phyloP scores from a whole-genome alignment of 2,329 filamentous ascomycete species.

The Aspergillus ochraceus region DNA sequence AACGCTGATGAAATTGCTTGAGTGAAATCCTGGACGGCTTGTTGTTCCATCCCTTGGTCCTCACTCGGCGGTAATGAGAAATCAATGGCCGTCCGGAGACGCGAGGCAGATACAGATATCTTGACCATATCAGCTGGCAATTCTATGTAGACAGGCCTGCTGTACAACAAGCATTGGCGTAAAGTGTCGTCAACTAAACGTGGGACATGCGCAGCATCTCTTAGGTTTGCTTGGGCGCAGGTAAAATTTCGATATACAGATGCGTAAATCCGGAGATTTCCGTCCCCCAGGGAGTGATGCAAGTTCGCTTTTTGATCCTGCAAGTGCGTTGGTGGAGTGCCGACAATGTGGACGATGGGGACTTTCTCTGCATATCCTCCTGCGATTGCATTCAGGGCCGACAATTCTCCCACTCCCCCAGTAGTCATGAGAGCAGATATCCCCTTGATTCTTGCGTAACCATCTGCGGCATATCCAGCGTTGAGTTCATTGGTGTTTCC shows the following conservation, averaged over 20 bases:
- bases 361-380: conserved; percentile 73
- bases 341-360: conserved; percentile 64
- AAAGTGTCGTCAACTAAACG: conserved; percentile 76
- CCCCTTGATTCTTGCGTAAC: conserved; percentile 32
- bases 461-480: conserved; percentile 41
- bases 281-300: conserved; percentile 63
- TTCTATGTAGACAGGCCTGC: conserved; percentile 79
- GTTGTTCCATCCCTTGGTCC: conserved; percentile 65
- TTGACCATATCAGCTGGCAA: conserved; percentile 79
- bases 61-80: conserved; percentile 66
- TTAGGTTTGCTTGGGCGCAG: conserved; percentile 31
- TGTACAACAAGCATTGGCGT: conserved; percentile 70
- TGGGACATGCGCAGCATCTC: conserved; percentile 68
- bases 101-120: conserved; percentile 71
- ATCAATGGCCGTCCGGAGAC: conserved; percentile 70
- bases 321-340: conserved; percentile 47
- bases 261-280: conserved; percentile 17
- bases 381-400: conserved; percentile 71
- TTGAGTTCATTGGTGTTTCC: conserved; percentile 65
- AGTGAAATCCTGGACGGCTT: conserved; percentile 77
- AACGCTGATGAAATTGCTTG: conserved; percentile 71
- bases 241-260: conserved; percentile 15
- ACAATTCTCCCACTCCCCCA: conserved; percentile 63
- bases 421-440: conserved; percentile 27
- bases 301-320: conserved; percentile 48